phyloP scores from a whole-genome alignment of 176 grass and related monocot genomes.

The Eremochloa ophiuroides region DNA sequence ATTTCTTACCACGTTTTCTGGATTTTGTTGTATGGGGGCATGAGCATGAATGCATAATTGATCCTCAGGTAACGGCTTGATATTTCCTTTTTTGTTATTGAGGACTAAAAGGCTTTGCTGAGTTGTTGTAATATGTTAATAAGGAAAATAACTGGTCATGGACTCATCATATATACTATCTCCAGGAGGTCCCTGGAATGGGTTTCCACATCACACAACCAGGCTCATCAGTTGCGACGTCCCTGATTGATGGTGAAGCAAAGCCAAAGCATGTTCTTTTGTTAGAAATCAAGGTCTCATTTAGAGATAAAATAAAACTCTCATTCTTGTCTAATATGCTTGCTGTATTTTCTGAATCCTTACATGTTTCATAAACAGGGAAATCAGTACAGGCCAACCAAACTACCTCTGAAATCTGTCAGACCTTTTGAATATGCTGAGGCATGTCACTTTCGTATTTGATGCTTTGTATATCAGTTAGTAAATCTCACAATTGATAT shows the following conservation, averaged over 20 bases:
- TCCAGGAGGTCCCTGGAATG: constrained; percentile 90
- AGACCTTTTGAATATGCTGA: constrained; percentile 97
- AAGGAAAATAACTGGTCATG: not conserved
- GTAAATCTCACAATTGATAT: constrained; percentile 25
- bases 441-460: constrained; percentile 36
- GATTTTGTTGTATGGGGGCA: constrained; percentile 96
- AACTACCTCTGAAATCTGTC: constrained; percentile 82
- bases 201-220: constrained; percentile 97
- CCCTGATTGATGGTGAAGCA: constrained; percentile 92
- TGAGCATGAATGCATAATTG: constrained; percentile 93
- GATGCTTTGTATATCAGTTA: constrained; percentile 14
- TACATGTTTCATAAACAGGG: constrained; percentile 52
- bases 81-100: not conserved
- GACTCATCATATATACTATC: constrained; percentile 1
- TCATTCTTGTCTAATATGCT: not conserved
- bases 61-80: constrained; percentile 67
- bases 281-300: constrained; percentile 83
- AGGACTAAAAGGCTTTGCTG: not conserved
- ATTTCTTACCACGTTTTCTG: constrained; percentile 91
- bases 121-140: not conserved
- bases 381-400: constrained; percentile 89
- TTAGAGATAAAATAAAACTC: not conserved
- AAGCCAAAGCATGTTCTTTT: constrained; percentile 96
- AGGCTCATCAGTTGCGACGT: constrained; percentile 88
- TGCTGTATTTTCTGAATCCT: constrained; percentile 31